phyloP scores from a whole-genome alignment of 2,329 filamentous ascomycete species.

The Claviceps digitariae region DNA sequence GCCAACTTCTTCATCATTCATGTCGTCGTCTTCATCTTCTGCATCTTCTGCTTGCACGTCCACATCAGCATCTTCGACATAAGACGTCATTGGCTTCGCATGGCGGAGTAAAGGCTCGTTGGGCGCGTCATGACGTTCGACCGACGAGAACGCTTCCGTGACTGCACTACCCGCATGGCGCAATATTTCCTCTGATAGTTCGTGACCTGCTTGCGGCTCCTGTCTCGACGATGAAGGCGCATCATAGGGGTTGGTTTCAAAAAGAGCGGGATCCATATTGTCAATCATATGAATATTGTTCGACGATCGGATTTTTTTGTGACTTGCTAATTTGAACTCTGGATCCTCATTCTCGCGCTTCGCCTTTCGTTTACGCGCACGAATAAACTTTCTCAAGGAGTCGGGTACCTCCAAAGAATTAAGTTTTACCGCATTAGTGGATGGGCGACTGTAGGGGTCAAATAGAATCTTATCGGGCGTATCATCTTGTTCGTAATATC shows the following conservation, averaged over 20 bases:
- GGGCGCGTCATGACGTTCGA: conserved; percentile 5
- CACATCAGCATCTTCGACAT: conserved; percentile 32
- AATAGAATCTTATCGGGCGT: conserved; percentile 45
- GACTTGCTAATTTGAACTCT: conserved; percentile 33
- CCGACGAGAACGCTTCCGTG: background rate
- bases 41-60: conserved; percentile 16
- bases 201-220: background rate
- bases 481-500: conserved; percentile 47
- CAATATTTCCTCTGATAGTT: conserved; percentile 8
- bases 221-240: background rate
- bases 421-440: conserved; percentile 27
- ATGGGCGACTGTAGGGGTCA: conserved; percentile 42
- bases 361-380: conserved; percentile 38
- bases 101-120: conserved; percentile 37
- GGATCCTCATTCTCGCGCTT: conserved; percentile 39
- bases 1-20: background rate
- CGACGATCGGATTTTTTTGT: conserved; percentile 25
- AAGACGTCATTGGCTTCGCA: conserved; percentile 37
- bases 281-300: conserved; percentile 19
- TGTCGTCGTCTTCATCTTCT: conserved; percentile 1
- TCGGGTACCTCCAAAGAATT: conserved; percentile 37
- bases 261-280: conserved; percentile 41
- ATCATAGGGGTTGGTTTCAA: conserved; percentile 14
- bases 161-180: conserved; percentile 19
- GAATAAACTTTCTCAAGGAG: conserved; percentile 40